Evolutionary conservation across 78 protist species (phyloP).

Genomic region (Corallochytrium limacisporum): DNA sequence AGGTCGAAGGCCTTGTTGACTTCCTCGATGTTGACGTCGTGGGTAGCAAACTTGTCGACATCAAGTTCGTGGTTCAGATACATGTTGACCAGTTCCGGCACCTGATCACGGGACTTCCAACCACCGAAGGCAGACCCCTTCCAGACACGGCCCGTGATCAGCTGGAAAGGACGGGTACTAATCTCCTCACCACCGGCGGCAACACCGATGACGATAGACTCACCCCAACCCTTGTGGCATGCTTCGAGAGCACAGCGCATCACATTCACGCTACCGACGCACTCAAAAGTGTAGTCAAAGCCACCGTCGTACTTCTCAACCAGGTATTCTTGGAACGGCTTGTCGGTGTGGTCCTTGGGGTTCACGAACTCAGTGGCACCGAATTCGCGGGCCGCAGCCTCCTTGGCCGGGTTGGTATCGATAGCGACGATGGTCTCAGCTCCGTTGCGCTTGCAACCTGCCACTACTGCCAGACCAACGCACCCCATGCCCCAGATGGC

Average conservation of each 20-base stretch:
- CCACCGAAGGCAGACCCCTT: constrained; percentile 68
- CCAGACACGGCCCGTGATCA: constrained; percentile 81
- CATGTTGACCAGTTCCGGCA: constrained; percentile 50
- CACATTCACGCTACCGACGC: constrained; percentile 63
- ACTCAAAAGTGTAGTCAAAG: constrained; percentile 82
- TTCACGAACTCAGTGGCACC: constrained; percentile 80
- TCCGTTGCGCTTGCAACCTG: constrained; percentile 43
- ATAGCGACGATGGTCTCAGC: constrained; percentile 68
- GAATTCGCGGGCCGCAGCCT: constrained; percentile 39
- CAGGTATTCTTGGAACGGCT: constrained; percentile 31
- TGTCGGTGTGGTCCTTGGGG: constrained; percentile 41
- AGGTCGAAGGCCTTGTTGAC: constrained; percentile 43
- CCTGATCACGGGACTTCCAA: constrained; percentile 26
- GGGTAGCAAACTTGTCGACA: constrained; percentile 61
- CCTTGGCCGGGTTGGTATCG: constrained; percentile 66
- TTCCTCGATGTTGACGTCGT: constrained; percentile 19
- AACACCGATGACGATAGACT: constrained; percentile 34
- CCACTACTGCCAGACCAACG: constrained; percentile 61
- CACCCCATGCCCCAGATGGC: constrained; percentile 80
- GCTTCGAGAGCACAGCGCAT: constrained; percentile 66
- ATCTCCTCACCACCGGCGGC: constrained; percentile 78
- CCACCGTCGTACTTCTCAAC: constrained; percentile 35
- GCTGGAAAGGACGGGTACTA: constrained; percentile 83
- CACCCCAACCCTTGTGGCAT: constrained; percentile 43
- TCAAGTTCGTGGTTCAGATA: constrained; percentile 34